Conservation (phyloP, 2,329 filamentous ascomycete genomes). For the Trichoderma simmonsii region DNA sequence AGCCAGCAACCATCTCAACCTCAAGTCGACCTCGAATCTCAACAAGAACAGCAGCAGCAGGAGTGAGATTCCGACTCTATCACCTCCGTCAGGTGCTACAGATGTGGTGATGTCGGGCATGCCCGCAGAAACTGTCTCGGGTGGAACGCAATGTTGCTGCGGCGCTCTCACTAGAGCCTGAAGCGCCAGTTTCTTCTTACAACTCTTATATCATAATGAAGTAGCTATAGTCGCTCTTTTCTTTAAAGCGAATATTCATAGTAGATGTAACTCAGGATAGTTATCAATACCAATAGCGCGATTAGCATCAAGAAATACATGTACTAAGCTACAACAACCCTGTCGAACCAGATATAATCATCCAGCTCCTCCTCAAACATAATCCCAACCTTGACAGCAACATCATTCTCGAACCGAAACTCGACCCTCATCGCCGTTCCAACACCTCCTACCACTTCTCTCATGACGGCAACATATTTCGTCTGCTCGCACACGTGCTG, state of each 20-base stretch:
- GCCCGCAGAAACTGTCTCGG: no score
- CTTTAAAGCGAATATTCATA: neutral
- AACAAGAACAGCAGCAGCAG: no score
- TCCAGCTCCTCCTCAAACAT: neutral
- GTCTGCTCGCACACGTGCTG: slow-evolving; percentile 22
- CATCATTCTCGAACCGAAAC: slow-evolving; percentile 23
- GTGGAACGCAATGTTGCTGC: no score
- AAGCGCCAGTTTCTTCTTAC: neutral
- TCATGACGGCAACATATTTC: slow-evolving; percentile 22
- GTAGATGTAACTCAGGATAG: neutral
- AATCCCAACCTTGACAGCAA: neutral
- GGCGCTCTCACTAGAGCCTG: no score
- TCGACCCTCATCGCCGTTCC: slow-evolving; percentile 17
- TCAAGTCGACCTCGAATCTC: no score
- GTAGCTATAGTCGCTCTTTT: no score
- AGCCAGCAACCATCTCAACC: no score
- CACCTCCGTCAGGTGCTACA: no score
- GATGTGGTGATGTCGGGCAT: no score
- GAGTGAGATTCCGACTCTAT: no score
- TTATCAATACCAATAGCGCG: neutral
- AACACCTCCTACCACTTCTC: neutral
- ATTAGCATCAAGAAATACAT: neutral
- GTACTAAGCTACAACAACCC: neutral
- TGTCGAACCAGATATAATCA: slow-evolving; percentile 10
- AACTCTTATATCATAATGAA: neutral